Evolutionary conservation across 2,329 filamentous ascomycete species (phyloP).

Genomic region (Raffaelea ambrosiae): DNA sequence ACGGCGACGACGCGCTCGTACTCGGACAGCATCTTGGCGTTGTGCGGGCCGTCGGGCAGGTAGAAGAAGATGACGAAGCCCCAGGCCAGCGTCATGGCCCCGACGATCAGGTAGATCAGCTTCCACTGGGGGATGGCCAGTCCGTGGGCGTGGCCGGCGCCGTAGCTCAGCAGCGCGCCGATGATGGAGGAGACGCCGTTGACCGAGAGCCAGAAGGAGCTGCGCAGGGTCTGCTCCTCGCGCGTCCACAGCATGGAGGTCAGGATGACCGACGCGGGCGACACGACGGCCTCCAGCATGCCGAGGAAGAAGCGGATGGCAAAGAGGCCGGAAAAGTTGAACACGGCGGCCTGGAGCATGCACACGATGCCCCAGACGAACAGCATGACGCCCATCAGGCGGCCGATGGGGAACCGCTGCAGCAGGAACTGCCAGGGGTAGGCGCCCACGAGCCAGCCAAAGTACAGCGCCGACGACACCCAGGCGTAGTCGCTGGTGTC

Average conservation of each 20-base stretch:
- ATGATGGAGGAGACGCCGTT: constrained; percentile 21
- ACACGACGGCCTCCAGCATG: constrained; percentile 30
- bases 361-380: constrained; percentile 27
- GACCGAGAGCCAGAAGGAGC: constrained; percentile 23
- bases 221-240: constrained; percentile 26
- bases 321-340: constrained; percentile 25
- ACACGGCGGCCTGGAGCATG: constrained; percentile 21
- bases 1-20: constrained; percentile 28
- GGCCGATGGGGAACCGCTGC: constrained; percentile 31
- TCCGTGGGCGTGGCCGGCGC: constrained; percentile 15
- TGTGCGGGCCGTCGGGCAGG: constrained; percentile 26
- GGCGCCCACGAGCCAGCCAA: constrained; percentile 31
- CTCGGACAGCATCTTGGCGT: constrained; percentile 25
- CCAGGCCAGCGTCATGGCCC: constrained; percentile 14
- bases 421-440: constrained; percentile 31
- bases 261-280: constrained; percentile 27
- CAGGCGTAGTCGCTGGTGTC: constrained; percentile 32
- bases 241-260: constrained; percentile 29
- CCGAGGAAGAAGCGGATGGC: constrained; percentile 28
- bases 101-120: constrained; percentile 13
- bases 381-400: constrained; percentile 33
- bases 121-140: constrained; percentile 20
- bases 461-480: constrained; percentile 34
- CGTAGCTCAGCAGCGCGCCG: constrained; percentile 20
- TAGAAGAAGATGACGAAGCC: constrained; percentile 15